phyloP scores from a whole-genome alignment of 805 yeast genomes.

The Myxozyma lipomycoides region DNA sequence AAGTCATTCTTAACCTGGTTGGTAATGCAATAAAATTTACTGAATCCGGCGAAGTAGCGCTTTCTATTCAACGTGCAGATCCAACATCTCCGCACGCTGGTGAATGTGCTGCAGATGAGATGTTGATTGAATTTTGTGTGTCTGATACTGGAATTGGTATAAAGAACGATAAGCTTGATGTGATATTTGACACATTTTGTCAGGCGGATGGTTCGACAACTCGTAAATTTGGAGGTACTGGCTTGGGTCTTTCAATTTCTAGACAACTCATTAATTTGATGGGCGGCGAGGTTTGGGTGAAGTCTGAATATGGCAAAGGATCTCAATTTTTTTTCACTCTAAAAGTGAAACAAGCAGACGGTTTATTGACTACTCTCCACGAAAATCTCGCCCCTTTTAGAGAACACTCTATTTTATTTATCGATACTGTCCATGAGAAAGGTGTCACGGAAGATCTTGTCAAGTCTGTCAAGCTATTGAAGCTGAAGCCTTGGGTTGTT shows the following conservation, averaged over 20 bases:
- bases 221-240: constrained; percentile 90
- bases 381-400: constrained; percentile 70
- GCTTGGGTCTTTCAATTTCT: constrained; percentile 82
- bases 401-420: constrained; percentile 64
- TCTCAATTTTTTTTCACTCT: constrained; percentile 80
- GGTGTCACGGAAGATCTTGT: constrained; percentile 51
- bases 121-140: constrained; percentile 75
- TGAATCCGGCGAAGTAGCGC: constrained; percentile 72
- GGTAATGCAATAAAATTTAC: constrained; percentile 91
- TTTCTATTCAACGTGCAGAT: constrained; percentile 50
- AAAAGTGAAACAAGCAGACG: constrained; percentile 66
- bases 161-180: constrained; percentile 74
- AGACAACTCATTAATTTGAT: constrained; percentile 80
- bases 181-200: constrained; percentile 84
- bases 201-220: constrained; percentile 95
- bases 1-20: constrained; percentile 77
- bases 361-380: constrained; percentile 57
- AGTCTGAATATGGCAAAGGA: constrained; percentile 74
- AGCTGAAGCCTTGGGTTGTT: constrained; percentile 60
- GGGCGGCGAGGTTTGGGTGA: constrained; percentile 95
- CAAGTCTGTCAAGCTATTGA: constrained; percentile 49
- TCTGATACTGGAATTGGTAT: constrained; percentile 89
- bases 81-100: background rate
- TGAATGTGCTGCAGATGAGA: constrained; percentile 38
- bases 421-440: constrained; percentile 58